Conservation (phyloP, 345 rosid genomes). For the Leavenworthia alabamica region DNA sequence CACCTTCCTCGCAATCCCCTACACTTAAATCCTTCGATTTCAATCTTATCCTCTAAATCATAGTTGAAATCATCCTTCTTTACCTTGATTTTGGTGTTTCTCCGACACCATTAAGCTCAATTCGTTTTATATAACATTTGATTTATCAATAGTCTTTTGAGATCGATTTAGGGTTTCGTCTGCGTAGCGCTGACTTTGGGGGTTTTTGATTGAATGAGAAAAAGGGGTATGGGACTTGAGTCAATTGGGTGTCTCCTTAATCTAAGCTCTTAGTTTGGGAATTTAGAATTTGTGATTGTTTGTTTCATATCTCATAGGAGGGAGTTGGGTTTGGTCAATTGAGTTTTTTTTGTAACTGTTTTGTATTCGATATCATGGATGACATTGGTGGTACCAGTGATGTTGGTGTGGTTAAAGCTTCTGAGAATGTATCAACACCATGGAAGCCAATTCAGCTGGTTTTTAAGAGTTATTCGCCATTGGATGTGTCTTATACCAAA, state of each 20-base stretch:
- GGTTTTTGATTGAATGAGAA: slow-evolving; percentile 43
- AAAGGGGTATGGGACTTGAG: slow-evolving; percentile 59
- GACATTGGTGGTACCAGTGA: slow-evolving; percentile 47
- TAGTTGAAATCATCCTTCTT: neutral
- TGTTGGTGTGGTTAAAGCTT: slow-evolving; percentile 34
- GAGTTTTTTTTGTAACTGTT: slow-evolving; percentile 32
- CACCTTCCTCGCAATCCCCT: slow-evolving; percentile 1
- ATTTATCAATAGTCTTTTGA: slow-evolving; percentile 26
- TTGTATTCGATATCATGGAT: slow-evolving; percentile 44
- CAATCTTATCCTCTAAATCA: slow-evolving; percentile 8
- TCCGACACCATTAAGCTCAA: neutral
- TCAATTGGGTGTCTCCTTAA: slow-evolving; percentile 48
- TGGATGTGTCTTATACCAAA: slow-evolving; percentile 31
- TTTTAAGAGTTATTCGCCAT: slow-evolving; percentile 41
- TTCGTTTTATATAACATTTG: slow-evolving; percentile 9
- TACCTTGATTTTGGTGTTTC: neutral
- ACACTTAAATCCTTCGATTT: slow-evolving; percentile 15
- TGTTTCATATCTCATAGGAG: slow-evolving; percentile 20
- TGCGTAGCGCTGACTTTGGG: slow-evolving; percentile 32
- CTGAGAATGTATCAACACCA: slow-evolving; percentile 26
- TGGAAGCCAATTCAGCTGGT: slow-evolving; percentile 76
- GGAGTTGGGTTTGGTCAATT: slow-evolving; percentile 35
- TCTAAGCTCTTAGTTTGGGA: slow-evolving; percentile 11
- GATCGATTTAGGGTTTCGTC: slow-evolving; percentile 38
- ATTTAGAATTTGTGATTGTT: slow-evolving; percentile 28